Percentiles rank a stretch among this genome's conserved stretches.
These are phyloP conservation scores for Scleroderma bovista DNA, from an alignment of 768 basidiomycete species.

Conservation along the genomic window DNA sequence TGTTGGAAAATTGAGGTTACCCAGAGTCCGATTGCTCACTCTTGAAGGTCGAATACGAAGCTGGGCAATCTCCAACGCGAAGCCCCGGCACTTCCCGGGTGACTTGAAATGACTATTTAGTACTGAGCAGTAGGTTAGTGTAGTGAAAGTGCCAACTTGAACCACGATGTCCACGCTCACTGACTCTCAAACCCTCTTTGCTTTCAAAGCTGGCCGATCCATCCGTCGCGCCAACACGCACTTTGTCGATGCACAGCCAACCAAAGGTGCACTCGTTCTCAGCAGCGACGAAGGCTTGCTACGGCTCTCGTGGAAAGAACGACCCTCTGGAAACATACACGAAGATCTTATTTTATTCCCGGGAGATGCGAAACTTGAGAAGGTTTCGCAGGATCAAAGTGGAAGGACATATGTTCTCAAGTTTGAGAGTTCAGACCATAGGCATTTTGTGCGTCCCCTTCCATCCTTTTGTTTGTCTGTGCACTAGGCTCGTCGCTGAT, in stretches of 20 bases:
- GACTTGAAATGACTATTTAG: no score
- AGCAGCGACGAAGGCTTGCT: conserved; percentile 66
- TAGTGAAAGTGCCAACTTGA: no score
- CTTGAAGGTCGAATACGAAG: no score
- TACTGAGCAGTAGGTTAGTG: no score
- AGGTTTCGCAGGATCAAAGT: conserved; percentile 57
- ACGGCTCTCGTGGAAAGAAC: conserved; percentile 78
- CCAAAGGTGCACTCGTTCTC: conserved; percentile 70
- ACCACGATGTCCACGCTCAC: conserved; percentile 14
- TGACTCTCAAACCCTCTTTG: conserved; percentile 31
- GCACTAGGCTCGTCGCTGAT: conserved; percentile 7
- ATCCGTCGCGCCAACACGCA: conserved; percentile 64
- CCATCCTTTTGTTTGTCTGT: conserved; percentile 1
- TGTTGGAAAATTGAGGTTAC: no score
- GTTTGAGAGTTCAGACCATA: conserved; percentile 85
- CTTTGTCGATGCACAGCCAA: conserved; percentile 57
- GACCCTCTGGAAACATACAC: conserved; percentile 51
- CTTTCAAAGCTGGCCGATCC: conserved; percentile 70
- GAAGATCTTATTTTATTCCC: conserved; percentile 90
- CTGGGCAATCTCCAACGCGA: no score
- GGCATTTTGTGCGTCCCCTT: conserved; percentile 73
- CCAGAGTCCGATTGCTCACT: no score
- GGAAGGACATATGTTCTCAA: conserved; percentile 84
- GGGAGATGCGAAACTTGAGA: conserved; percentile 75
- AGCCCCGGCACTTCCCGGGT: no score